phyloP scores from a whole-genome alignment of 2,329 filamentous ascomycete species.

The Aspergillus nomiae region DNA sequence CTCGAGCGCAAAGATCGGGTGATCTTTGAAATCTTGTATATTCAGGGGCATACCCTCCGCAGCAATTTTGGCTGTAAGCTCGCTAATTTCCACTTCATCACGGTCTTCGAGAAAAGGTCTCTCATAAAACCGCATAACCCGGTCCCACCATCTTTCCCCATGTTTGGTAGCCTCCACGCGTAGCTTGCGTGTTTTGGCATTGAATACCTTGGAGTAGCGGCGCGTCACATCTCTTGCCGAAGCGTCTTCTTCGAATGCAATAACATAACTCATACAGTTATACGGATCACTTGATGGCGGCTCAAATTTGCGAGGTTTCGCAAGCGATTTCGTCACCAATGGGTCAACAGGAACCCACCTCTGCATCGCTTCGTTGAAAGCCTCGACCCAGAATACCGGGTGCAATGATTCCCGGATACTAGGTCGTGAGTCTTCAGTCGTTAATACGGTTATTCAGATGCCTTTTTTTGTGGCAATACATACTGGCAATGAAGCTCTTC shows the following conservation, averaged over 20 bases:
- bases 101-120: slow-evolving; percentile 59
- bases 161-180: slow-evolving; percentile 71
- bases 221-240: slow-evolving; percentile 81
- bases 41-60: slow-evolving; percentile 84
- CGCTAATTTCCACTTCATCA: slow-evolving; percentile 81
- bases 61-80: slow-evolving; percentile 70
- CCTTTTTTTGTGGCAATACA: slow-evolving; percentile 7
- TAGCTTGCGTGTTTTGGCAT: slow-evolving; percentile 80
- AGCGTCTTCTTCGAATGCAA: slow-evolving; percentile 81
- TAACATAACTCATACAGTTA: slow-evolving; percentile 78
- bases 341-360: slow-evolving; percentile 92
- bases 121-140: slow-evolving; percentile 45
- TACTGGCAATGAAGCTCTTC: slow-evolving; percentile 24
- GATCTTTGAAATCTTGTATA: slow-evolving; percentile 82
- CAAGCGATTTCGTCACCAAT: slow-evolving; percentile 76
- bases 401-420: slow-evolving; percentile 69
- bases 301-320: slow-evolving; percentile 75
- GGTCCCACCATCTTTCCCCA: slow-evolving; percentile 60
- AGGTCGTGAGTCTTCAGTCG: slow-evolving; percentile 38
- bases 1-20: slow-evolving; percentile 81
- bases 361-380: slow-evolving; percentile 80
- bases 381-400: slow-evolving; percentile 93
- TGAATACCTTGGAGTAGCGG: slow-evolving; percentile 84
- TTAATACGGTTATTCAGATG: slow-evolving; percentile 9
- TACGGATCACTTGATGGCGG: slow-evolving; percentile 75